Evolutionary conservation across 2,329 filamentous ascomycete species (phyloP), one percentile per base, ranked within the genome.

Genomic region (Pseudogymnoascus sp.): DNA sequence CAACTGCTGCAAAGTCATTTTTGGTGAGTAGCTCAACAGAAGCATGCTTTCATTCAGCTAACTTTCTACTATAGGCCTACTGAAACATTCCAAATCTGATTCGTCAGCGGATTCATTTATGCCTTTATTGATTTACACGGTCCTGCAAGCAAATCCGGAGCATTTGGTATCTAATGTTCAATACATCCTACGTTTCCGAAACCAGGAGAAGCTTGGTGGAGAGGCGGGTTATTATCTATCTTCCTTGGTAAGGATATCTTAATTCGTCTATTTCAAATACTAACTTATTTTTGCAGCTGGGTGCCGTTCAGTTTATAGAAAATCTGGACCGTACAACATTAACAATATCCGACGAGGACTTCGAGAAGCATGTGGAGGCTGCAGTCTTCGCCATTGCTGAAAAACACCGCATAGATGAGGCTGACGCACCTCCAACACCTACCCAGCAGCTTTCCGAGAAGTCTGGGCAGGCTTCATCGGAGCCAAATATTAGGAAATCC

Each of bases 1-100:
- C 60, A 99, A 99, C 74, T 96, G 92, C 75, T 99, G 94, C 82
- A 99, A 99, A 74, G 95, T 99, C 64, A 97, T 99, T 64, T 97
- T 99, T 73, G 94, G 89, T 90, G 73, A 66, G 80, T 67, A 18
- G 5, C n/a, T 7, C 26, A 7, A 52, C 23, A 26, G 9, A 15
- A 8, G 5, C 19, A 39, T 56, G 19, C 13, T 41, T 5, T 2
- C 19, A 9, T 19, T 45, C 4, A 23, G n/a, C 64, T 71, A 63
- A 71, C 33, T 35, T 37, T 30, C 10, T 23, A 2, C 21, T 48
- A 10, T 59, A 89, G 88, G 92, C 15, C 83, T 96, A 56, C 77
- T 99, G 58, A 92, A 92, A 65, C 95, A 96, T 71, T 85, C 90
- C 59, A 95, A 95, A 73, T 88, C 88, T 1, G 94, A 99, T 71